phyloP scores from a whole-genome alignment of 305 asterid genomes.

The Solanum hybrid region DNA sequence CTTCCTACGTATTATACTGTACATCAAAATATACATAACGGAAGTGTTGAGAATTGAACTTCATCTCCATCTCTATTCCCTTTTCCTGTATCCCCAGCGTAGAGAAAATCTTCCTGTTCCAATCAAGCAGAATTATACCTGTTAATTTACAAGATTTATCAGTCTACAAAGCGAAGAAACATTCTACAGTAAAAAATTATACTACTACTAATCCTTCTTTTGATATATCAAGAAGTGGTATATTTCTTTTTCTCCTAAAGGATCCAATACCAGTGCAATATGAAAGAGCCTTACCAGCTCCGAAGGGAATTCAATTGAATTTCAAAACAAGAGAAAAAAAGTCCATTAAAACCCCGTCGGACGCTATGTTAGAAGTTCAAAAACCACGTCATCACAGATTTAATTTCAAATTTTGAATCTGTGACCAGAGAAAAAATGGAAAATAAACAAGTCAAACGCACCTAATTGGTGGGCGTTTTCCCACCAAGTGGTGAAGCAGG shows the following conservation, averaged over 20 bases:
- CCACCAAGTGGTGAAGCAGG: slow-evolving; percentile 55
- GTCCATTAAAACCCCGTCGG: background rate
- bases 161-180: background rate
- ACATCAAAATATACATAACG: background rate
- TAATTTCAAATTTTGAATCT: background rate
- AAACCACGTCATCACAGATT: background rate
- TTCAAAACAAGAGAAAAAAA: background rate
- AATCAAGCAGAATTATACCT: background rate
- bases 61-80: background rate
- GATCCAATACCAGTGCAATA: too few relatives aligned
- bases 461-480: background rate
- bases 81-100: background rate
- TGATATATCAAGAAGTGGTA: background rate
- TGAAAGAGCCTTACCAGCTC: background rate
- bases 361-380: background rate
- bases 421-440: background rate
- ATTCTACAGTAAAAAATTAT: background rate
- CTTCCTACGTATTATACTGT: background rate
- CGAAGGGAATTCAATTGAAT: background rate
- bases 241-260: background rate
- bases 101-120: background rate
- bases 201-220: background rate
- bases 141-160: background rate
- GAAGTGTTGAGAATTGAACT: background rate
- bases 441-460: background rate